Percentiles rank a stretch among this genome's conserved stretches.
Evolutionary conservation across 305 asterid species (phyloP).

Genomic region (Solanum hybrid): DNA sequence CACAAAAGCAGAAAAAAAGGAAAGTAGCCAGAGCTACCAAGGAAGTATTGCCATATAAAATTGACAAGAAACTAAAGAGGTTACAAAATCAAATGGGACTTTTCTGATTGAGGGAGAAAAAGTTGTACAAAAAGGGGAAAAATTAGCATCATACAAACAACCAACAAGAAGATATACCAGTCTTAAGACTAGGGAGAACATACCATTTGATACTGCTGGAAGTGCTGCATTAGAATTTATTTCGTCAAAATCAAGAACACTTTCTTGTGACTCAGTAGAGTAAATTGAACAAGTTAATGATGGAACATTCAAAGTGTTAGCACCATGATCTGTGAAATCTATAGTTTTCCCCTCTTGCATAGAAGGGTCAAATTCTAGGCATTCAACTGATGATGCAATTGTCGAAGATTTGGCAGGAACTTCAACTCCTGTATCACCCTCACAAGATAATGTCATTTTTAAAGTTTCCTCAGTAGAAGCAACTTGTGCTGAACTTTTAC

Average conservation of each 20-base stretch:
- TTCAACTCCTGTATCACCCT: background rate
- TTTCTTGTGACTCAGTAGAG: background rate
- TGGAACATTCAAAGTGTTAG: background rate
- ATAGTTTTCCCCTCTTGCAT: background rate
- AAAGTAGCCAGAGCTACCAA: background rate
- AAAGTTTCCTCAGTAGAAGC: background rate
- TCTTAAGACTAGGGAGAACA: background rate
- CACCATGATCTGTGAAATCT: background rate
- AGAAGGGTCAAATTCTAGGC: conserved; percentile 1
- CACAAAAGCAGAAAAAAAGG: background rate
- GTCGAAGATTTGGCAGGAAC: background rate
- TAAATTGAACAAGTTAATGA: background rate
- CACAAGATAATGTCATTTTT: background rate
- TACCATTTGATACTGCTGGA: background rate
- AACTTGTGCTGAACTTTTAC: conserved; percentile 1
- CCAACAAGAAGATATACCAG: background rate
- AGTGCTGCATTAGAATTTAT: background rate
- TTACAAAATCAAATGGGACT: background rate
- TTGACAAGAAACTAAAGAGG: background rate
- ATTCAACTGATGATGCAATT: background rate
- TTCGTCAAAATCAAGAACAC: background rate
- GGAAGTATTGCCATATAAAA: background rate
- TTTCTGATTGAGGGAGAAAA: background rate
- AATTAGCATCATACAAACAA: background rate
- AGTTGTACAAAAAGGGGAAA: background rate